Percentiles rank a stretch among this genome's conserved stretches.
These are phyloP conservation scores for Sutorius eximius DNA, from an alignment of 1,284 basidiomycete genomes.

Conservation along the genomic window DNA sequence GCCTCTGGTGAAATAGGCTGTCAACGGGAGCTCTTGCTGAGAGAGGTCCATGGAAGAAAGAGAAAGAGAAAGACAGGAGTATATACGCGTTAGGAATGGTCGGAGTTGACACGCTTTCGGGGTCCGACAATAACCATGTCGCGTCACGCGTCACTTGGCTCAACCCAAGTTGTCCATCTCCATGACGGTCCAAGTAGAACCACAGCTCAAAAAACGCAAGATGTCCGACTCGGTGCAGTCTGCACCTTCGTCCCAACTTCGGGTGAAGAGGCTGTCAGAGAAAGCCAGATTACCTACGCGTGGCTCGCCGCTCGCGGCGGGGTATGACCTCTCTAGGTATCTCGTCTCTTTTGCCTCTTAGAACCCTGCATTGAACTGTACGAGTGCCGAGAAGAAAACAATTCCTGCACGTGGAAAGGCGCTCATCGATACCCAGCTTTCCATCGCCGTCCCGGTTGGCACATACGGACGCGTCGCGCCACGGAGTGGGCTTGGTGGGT, in stretches of 20 bases:
- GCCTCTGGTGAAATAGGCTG: constrained; percentile 24
- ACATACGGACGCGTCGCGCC: constrained; percentile 97
- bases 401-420: constrained; percentile 88
- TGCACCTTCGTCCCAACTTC: constrained; percentile 51
- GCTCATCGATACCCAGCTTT: constrained; percentile 86
- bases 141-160: constrained; percentile 31
- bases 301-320: constrained; percentile 85
- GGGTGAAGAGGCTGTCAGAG: constrained; percentile 83
- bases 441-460: constrained; percentile 88
- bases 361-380: constrained; percentile 3
- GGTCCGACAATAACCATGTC: constrained; percentile 21
- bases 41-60: constrained; percentile 32
- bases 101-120: constrained; percentile 45
- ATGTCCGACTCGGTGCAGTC: constrained; percentile 40
- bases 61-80: not conserved
- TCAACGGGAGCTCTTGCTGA: constrained; percentile 35
- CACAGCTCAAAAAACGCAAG: constrained; percentile 58
- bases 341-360: not conserved
- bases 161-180: not conserved
- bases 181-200: constrained; percentile 36
- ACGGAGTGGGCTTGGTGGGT: constrained; percentile 86
- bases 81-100: not conserved
- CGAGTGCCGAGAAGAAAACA: constrained; percentile 73
- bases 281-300: constrained; percentile 86
- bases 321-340: constrained; percentile 92